These are phyloP conservation scores for Fusarium penzigii DNA, from an alignment of 2,329 filamentous ascomycete genomes.

Conservation along the genomic window DNA sequence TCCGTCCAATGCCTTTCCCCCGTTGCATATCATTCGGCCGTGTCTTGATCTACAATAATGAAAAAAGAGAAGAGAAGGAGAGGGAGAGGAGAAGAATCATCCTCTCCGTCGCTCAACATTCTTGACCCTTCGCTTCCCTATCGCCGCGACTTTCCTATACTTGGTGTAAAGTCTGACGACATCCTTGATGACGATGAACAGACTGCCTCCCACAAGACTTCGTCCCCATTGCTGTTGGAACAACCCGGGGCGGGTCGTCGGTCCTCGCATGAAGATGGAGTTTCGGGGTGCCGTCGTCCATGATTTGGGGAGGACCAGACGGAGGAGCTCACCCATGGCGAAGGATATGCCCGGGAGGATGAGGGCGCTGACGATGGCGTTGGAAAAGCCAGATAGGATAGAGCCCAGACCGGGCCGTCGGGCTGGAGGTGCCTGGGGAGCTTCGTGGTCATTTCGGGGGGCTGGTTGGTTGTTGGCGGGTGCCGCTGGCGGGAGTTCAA, in stretches of 20 bases:
- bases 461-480: conserved; percentile 3
- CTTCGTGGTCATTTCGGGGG: conserved; percentile 31
- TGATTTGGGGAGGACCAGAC: conserved; percentile 63
- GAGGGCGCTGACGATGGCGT: conserved; percentile 57
- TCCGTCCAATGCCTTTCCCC: conserved; percentile 22
- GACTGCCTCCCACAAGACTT: conserved; percentile 82
- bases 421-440: conserved; percentile 37
- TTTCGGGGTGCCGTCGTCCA: conserved; percentile 56
- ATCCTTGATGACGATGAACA: conserved; percentile 84
- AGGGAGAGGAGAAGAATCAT: conserved; percentile 14
- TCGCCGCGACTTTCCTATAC: conserved; percentile 60
- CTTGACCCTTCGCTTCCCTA: conserved; percentile 54
- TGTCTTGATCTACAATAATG: no score
- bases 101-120: conserved; percentile 45
- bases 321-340: conserved; percentile 74
- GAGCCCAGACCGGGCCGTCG: conserved; percentile 36
- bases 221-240: conserved; percentile 86
- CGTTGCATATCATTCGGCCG: no score
- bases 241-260: conserved; percentile 57
- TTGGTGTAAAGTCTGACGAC: conserved; percentile 62
- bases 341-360: conserved; percentile 82
- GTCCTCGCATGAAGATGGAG: conserved; percentile 23
- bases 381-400: conserved; percentile 46
- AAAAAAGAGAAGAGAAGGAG: no score
- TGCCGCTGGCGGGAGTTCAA: neutral